Base-by-base conservation (phyloP, 2,329 filamentous ascomycete genomes). In the Oidium heveae region DNA sequence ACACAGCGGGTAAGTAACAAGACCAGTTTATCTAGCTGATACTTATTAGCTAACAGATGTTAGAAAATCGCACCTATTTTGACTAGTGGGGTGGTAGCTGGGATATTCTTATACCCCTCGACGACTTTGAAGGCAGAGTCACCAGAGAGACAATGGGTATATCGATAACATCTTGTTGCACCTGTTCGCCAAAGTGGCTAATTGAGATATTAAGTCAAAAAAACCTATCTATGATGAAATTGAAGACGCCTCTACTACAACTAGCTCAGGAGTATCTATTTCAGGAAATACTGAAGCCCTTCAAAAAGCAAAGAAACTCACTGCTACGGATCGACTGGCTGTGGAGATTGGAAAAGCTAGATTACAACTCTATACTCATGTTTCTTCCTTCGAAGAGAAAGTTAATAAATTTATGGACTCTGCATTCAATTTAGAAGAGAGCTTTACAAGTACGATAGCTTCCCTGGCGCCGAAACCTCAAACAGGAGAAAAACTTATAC, bases 281-380 rank as follows among this genome's bases (percentile, higher is more conserved):
- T 9, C 32, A 20, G 43, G 18, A n/a, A 54, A 39, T 8, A 24
- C 32, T 36, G n/a, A 50, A 24, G 24, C 24, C 24, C 7, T 41
- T 51, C 32, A 67, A 59, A 60, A 63, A 61, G 58, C 62, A 55
- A 60, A 59, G 57, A 68, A 71, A 58, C 85, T 86, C 15, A 86
- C 87, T 22, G 87, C 87, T 15, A 96, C 91, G 59, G 88, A 94
- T 69, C 82, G 87, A 52, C 77, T 98, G 39, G 86, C 91, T 56
- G 74, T 74, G 36, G 80, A 95, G 66, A 82, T 98, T 65, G 80
- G 85, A 63, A 76, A 74, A 61, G 84, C 76, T 57, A 86, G 91
- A 57, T 73, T 95, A 58, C 83, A 83, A 66, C 72, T 95, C 47
- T 84, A 96, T 72, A 68, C 73, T 54, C 79, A 88, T 65, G 82